These are phyloP conservation scores for Phytopythium mirpurense DNA, from an alignment of 352 stramenopile species.

Conservation along the genomic window DNA sequence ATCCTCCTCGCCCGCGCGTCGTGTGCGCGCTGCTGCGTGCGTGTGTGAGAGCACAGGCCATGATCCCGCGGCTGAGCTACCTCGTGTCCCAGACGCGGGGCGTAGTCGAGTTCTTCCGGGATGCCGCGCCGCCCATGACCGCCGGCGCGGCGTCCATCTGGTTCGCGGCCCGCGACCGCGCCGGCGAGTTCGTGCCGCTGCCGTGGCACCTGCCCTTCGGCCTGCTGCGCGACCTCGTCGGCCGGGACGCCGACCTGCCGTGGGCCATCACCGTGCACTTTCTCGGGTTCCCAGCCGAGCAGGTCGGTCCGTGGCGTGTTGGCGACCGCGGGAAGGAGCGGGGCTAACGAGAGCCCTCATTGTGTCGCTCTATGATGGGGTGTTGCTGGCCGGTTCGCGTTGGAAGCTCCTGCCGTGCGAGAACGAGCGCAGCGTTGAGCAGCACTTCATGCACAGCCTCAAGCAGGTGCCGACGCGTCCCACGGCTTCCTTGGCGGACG, in stretches of 20 bases:
- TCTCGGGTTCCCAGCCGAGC: conserved; percentile 50
- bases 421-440: conserved; percentile 70
- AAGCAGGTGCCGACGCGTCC: conserved; percentile 38
- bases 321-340: too few relatives aligned
- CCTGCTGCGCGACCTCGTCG: conserved; percentile 55
- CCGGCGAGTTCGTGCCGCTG: conserved; percentile 26
- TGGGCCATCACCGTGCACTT: conserved; percentile 82
- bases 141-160: conserved; percentile 52
- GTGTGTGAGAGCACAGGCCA: too few relatives aligned
- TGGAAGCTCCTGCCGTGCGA: conserved; percentile 63
- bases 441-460: conserved; percentile 82
- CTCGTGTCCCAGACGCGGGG: conserved; percentile 63
- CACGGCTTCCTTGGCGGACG: neutral
- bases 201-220: conserved; percentile 81
- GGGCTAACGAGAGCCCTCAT: too few relatives aligned
- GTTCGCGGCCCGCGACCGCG: conserved; percentile 48
- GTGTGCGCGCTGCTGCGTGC: conserved; percentile 3
- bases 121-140: conserved; percentile 61
- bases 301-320: too few relatives aligned
- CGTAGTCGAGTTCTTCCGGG: conserved; percentile 76
- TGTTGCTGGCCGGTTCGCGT: too few relatives aligned
- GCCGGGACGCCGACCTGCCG: conserved; percentile 24
- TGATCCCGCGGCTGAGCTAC: conserved; percentile 81
- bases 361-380: too few relatives aligned
- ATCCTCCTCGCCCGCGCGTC: neutral